These are phyloP conservation scores for Diaporthe longicolla DNA, from an alignment of 2,329 filamentous ascomycete species.

Conservation along the genomic window DNA sequence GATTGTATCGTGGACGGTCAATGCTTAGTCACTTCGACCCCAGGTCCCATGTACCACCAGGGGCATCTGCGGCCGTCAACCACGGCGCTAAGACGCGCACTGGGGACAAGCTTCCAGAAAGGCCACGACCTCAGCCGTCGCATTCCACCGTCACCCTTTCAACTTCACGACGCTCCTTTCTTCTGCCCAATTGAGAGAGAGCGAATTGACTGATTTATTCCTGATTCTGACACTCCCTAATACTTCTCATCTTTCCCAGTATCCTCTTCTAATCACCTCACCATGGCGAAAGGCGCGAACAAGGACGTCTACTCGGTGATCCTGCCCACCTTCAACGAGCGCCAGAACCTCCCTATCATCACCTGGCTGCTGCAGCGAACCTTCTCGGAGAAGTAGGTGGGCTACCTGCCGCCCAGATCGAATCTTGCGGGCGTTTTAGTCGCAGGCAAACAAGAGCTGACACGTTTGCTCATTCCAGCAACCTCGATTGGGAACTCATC, in stretches of 20 bases:
- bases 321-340: constrained; percentile 98
- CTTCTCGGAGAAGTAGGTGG: constrained; percentile 85
- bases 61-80: not conserved
- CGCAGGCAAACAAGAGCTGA: constrained; percentile 1
- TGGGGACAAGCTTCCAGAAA: constrained; percentile 35
- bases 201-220: constrained; percentile 33
- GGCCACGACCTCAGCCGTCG: constrained; percentile 35
- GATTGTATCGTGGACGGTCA: not conserved
- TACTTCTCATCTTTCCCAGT: constrained; percentile 1
- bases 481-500: constrained; percentile 96
- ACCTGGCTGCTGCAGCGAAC: constrained; percentile 93
- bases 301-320: constrained; percentile 95
- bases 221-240: constrained; percentile 43
- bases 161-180: constrained; percentile 41
- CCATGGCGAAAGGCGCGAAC: constrained; percentile 61
- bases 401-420: not conserved
- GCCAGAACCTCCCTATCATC: constrained; percentile 95
- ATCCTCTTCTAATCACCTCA: constrained; percentile 39
- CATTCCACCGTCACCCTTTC: constrained; percentile 20
- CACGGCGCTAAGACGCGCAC: constrained; percentile 25
- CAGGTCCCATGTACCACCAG: not conserved
- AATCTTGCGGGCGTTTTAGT: not conserved
- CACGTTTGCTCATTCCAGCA: constrained; percentile 63
- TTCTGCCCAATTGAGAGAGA: constrained; percentile 32
- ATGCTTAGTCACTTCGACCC: constrained; percentile 19